These are phyloP conservation scores for Monilinia aucupariae DNA, from an alignment of 2,329 filamentous ascomycete genomes.

Conservation along the genomic window DNA sequence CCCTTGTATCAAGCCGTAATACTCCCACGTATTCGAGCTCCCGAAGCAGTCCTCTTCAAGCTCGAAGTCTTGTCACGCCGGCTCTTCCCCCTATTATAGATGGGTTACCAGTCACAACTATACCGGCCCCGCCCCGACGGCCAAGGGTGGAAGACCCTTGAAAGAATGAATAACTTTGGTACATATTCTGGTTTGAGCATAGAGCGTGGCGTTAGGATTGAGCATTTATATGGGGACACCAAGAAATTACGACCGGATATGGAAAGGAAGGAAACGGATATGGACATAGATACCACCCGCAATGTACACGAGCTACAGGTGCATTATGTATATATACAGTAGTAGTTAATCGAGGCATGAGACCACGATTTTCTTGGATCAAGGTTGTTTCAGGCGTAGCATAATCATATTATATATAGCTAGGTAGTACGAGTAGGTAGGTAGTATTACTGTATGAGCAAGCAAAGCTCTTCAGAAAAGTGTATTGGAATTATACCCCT, in stretches of 20 bases:
- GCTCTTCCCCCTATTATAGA: conserved; percentile 21
- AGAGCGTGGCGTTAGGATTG: conserved; percentile 15
- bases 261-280: conserved; percentile 4
- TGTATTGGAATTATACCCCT: neutral
- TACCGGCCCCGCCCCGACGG: conserved; percentile 32
- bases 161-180: neutral
- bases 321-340: conserved; percentile 5
- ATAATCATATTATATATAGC: no score
- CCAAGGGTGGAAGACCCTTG: conserved; percentile 15
- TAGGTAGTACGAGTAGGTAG: no score
- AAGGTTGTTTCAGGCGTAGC: neutral
- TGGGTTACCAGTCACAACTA: conserved; percentile 28
- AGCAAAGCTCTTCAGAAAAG: neutral
- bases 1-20: neutral
- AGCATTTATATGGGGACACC: conserved; percentile 9
- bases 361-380: neutral
- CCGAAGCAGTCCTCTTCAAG: conserved; percentile 20
- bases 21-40: conserved; percentile 15
- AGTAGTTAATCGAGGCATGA: conserved; percentile 3
- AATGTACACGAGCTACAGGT: neutral
- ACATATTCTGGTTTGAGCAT: conserved; percentile 16
- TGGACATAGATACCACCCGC: conserved; percentile 8
- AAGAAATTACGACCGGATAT: neutral
- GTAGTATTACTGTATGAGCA: no score
- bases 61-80: conserved; percentile 18